Evolutionary conservation across 495 filamentous ascomycete genomes (phyloP), one percentile per base, ranked within the genome.

Genomic region (Lepraria neglecta): DNA sequence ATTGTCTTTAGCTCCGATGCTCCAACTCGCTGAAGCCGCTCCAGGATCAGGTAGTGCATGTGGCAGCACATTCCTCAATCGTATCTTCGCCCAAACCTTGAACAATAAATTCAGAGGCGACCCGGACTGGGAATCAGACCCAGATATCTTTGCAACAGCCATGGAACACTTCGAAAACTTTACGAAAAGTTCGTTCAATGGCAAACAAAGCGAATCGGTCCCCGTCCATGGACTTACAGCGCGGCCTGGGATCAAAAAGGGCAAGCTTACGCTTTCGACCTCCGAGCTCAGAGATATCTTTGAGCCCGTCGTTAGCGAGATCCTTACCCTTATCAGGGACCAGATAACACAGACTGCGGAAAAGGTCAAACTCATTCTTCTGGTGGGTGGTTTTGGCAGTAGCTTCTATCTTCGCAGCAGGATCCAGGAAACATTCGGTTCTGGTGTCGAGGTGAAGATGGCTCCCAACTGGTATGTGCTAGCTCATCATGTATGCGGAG

Each of bases 11-110:
- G n/a, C 38, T 6, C 69, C 72, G 0, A 67, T 56, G 9, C 69
- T 88, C 4, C 69, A 78, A 14, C 77, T 89, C 1, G 80, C 84
- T 28, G 86, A 89, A 67, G 82, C 82, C 4, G 85, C 84, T 12
- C 78, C 85, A 7, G 86, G 85, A 78, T 1, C 53, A 35, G 86
- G 84, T 4, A 79, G 79, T 0, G 74, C 87, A 4, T 88, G 86
- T 61, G 87, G 85, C 0, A 85, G 84, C 59, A 82, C 84, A 10
- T 89, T 86, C 58, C 72, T 90, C n/a, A 87, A 90, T 68, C 80
- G 84, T 50, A 69, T 82, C 10, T 89, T 88, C 67, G 84, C 87
- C 64, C 82, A 87, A 64, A 81, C 85, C 53, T 76, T 88, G 30
- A 77, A 76, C 27, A 75, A 76, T 1, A 73, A 73, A 52, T 84